These are phyloP conservation scores for Cantharellus anzutake DNA, from an alignment of 768 basidiomycete species.

Conservation along the genomic window DNA sequence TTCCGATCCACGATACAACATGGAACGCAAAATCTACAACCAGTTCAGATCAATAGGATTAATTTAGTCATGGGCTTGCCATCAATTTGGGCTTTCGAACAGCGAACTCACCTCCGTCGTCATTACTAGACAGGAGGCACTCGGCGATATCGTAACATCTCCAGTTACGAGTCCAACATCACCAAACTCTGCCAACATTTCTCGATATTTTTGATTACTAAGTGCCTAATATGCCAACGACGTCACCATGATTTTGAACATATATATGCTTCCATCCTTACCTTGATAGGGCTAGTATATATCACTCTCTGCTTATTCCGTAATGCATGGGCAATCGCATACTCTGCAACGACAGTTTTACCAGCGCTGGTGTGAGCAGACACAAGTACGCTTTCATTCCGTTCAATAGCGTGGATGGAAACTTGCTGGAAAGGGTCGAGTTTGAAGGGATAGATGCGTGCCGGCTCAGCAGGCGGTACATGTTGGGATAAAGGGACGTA, in stretches of 20 bases:
- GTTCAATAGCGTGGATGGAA: slow-evolving; percentile 84
- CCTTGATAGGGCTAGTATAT: slow-evolving; percentile 99
- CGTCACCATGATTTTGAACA: background rate
- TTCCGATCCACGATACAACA: slow-evolving; percentile 97
- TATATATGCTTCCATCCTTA: slow-evolving; percentile 19
- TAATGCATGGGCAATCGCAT: slow-evolving; percentile 93
- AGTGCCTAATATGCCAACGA: slow-evolving; percentile 47
- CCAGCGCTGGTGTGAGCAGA: slow-evolving; percentile 98
- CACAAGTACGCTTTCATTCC: slow-evolving; percentile 93
- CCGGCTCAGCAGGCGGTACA: slow-evolving; percentile 78
- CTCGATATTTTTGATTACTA: slow-evolving; percentile 97
- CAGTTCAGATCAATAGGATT: background rate
- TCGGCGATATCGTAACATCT: slow-evolving; percentile 96
- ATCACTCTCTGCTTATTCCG: slow-evolving; percentile 90
- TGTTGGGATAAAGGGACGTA: slow-evolving; percentile 84
- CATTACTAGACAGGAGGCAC: slow-evolving; percentile 95
- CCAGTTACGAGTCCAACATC: slow-evolving; percentile 99
- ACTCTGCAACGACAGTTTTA: slow-evolving; percentile 98
- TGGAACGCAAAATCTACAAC: slow-evolving; percentile 81
- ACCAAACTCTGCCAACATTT: slow-evolving; percentile 91
- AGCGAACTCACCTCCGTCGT: slow-evolving; percentile 71
- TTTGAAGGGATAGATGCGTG: slow-evolving; percentile 84
- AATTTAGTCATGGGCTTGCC: background rate
- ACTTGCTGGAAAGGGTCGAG: slow-evolving; percentile 96
- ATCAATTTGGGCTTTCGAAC: background rate